Base-by-base conservation (phyloP, 192 early-diverging fungal species). In the Umbelopsis isabellina region DNA sequence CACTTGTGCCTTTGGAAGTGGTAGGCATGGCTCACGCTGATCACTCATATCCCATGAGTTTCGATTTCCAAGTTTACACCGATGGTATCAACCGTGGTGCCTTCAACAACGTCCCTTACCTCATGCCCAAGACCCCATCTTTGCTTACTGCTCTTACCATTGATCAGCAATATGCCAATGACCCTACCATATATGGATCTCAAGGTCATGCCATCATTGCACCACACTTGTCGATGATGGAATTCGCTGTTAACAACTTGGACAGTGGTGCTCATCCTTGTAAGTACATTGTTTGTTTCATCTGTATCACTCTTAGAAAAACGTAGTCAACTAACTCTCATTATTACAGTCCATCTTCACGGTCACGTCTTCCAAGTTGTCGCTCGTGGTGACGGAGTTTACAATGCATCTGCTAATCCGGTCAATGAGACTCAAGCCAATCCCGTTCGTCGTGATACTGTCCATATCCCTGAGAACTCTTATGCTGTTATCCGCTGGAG, bases 311-410 rank as follows among this genome's bases (percentile, higher is more conserved):
- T 6, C 37, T 41, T 9, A 41, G 10, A 5, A 41, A 41, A 41
- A 41, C n/a, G 10, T 4, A 41, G 6, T 0, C 1, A 10, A 30
- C 6, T 41, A 41, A 41, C 37, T 2, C 37, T 9, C 37, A 41
- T 37, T 51, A 16, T 71, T 51, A 77, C 87, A 70, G 87, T 95
- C 85, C 95, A 96, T 80, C 77, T 95, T 21, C 95, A 96, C 75
- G 93, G 93, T 6, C 91, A 94, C 76, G 77, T 79, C 12, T 95
- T 95, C 86, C 91, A 94, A 78, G 80, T 96, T 50, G 85, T 91
- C 44, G 86, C 81, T 65, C 85, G 86, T 35, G 85, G 89, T 61
- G 70, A 77, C 15, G 86, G 80, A n/a, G 52, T 75, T 2, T 92
- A 90, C 73, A 80, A 88, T 70, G 75, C 84, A 2, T 75, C 79